Evolutionary conservation across 768 basidiomycete genomes (phyloP), one percentile per base, ranked within the genome.

Genomic region (Mycena kentingensis): DNA sequence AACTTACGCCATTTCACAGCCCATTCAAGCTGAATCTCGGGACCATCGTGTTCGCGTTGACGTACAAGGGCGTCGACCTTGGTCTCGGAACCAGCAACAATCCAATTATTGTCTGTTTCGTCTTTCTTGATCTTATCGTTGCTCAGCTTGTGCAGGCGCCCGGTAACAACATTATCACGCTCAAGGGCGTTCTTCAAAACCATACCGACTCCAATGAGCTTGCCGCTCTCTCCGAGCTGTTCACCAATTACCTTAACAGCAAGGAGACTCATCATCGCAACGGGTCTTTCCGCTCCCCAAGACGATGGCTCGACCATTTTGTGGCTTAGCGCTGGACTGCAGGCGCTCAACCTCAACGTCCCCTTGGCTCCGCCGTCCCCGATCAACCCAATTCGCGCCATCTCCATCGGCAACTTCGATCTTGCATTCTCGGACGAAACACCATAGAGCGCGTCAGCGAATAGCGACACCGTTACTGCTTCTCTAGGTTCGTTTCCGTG

Each of bases 1-100:
- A 49, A 58, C 21, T 65, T 42, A 1, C 25, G 36, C n/a, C n/a
- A 29, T 35, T 15, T 22, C 36, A 13, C 51, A 87, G 84, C 58
- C 85, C 87, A 0, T 89, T 90, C 65, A 70, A 78, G n/a, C 73
- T 90, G 51, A 72, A 80, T 60, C 75, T 90, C 34, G 88, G 87
- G 27, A 85, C 84, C 1, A 80, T 85, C 5, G 68, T 81, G 3
- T 88, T 89, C 60, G 75, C 75, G 51, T 72, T 90, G 24, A 70
- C 72, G 19, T 90, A 87, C 66, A 64, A 82, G 36, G 76, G 73
- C 38, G 75, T 84, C 18, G 71, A 73, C 46, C 70, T 88, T 37
- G 87, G 87, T 25, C 67, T 67, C 24, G 86, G 86, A 16, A 76
- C 75, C 3, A 77, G 80, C 22, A 65, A 67, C 1, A 72, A 82